Conservation (phyloP, 2,329 filamentous ascomycete genomes). For the Ascochyta lentis region DNA sequence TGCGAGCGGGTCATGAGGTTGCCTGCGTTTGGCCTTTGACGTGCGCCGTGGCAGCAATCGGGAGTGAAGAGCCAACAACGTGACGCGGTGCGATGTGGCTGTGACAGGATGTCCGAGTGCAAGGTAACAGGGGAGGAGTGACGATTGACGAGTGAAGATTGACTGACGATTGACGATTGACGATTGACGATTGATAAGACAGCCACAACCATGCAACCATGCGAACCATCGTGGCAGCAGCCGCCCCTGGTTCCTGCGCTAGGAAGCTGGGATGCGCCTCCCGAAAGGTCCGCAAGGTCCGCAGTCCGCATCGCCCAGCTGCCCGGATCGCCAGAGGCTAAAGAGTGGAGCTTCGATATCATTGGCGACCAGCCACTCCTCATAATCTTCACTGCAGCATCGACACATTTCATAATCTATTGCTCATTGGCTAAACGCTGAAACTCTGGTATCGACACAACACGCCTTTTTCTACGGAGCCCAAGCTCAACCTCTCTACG, state of each 20-base stretch:
- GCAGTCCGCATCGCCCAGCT: neutral
- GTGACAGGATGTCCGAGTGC: neutral
- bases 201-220: too few relatives aligned
- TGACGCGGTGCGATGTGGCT: neutral
- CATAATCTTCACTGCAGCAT: neutral
- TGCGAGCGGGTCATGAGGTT: slow-evolving; percentile 17
- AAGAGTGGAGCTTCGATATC: slow-evolving; percentile 7
- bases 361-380: neutral
- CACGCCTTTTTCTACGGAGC: neutral
- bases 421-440: slow-evolving; percentile 20
- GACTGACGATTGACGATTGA: neutral
- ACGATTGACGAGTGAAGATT: neutral
- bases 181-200: too few relatives aligned
- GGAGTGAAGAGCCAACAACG: neutral
- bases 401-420: neutral
- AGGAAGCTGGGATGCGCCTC: slow-evolving; percentile 6
- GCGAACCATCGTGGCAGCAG: slow-evolving; percentile 1
- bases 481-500: slow-evolving; percentile 19
- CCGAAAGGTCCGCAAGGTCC: neutral
- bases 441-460: slow-evolving; percentile 27
- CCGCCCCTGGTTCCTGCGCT: slow-evolving; percentile 17
- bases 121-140: neutral
- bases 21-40: slow-evolving; percentile 4
- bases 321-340: neutral
- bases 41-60: slow-evolving; percentile 4